Base-by-base conservation (phyloP, 2,329 filamentous ascomycete species). In the Plectosphaerella cucumerina region DNA sequence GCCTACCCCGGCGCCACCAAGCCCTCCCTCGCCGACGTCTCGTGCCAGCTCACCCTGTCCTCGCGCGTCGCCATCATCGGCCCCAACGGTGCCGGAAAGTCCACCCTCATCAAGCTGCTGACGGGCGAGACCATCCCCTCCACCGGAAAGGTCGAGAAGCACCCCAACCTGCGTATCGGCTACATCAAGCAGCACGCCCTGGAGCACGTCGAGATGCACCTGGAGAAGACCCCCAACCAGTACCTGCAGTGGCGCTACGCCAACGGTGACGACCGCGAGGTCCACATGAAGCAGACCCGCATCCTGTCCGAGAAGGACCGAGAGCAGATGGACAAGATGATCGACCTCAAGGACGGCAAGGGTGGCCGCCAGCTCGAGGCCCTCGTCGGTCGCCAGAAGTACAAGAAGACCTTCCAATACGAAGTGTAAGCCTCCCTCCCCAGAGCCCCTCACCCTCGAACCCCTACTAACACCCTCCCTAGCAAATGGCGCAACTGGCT, bases 131-230 rank as follows among this genome's bases (percentile, higher is more conserved):
- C 86, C 18, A 86, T 97, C 58, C 94, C 90, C 15, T 87, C 87
- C 56, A 72, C 73, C 18, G 94, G 94, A 56, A 90, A 85, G 67
- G 94, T 99, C 21, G 92, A 97, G 78, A 97, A 97, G 78, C 94
- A 99, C 70, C 94, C 94, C 59, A 99, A 99, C 70, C 75, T 99
- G 65, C 92, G 94, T 79, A 97, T 99, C 62, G 94, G 94, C 50
- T 99, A 99, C 77, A 97, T 99, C 77, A 97, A 97, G 77, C 94
- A 99, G 76, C 94, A 99, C 71, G 94, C 94, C 43, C 81, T 99
- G 12, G 94, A 99, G 78, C 94, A 99, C 82, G 94, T 99, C 11
- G 93, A 99, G 74, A 96, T 97, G 93, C 94, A 99, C 66, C 78
- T 97, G 60, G 94, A 99, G 73, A 99, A 99, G 83, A 99, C 94